phyloP scores from a whole-genome alignment of 192 early-diverging fungal species.

The Podila verticillata region DNA sequence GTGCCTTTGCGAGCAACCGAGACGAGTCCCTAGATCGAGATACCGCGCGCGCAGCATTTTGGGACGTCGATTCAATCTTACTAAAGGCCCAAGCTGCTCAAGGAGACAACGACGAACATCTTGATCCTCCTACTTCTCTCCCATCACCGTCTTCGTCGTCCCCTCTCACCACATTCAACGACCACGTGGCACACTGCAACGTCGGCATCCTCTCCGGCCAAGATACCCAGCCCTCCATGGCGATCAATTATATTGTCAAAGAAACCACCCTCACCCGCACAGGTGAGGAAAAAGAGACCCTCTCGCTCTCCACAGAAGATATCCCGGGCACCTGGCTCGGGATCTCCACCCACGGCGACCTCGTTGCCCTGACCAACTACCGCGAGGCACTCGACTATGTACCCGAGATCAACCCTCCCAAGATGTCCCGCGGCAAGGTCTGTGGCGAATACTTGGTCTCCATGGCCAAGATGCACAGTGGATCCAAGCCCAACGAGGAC shows the following conservation, averaged over 20 bases:
- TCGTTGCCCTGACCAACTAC: constrained; percentile 61
- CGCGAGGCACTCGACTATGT: constrained; percentile 36
- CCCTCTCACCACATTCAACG: neutral
- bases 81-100: constrained; percentile 1
- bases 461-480: constrained; percentile 29
- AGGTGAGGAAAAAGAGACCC: neutral
- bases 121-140: neutral
- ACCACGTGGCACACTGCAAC: neutral
- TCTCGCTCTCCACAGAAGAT: constrained; percentile 19
- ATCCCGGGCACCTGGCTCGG: constrained; percentile 61
- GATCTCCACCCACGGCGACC: constrained; percentile 53
- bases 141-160: neutral
- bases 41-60: constrained; percentile 53
- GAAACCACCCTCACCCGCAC: constrained; percentile 1
- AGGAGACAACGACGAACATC: neutral
- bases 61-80: constrained; percentile 42
- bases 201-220: constrained; percentile 52
- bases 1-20: constrained; percentile 60
- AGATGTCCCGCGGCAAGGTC: constrained; percentile 38
- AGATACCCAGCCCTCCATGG: constrained; percentile 43
- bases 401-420: neutral
- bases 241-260: constrained; percentile 22
- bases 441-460: constrained; percentile 56
- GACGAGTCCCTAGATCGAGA: constrained; percentile 57
- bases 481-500: neutral